These are phyloP conservation scores for Incumbomyces delicatus DNA, from an alignment of 2,329 filamentous ascomycete genomes.

Conservation along the genomic window DNA sequence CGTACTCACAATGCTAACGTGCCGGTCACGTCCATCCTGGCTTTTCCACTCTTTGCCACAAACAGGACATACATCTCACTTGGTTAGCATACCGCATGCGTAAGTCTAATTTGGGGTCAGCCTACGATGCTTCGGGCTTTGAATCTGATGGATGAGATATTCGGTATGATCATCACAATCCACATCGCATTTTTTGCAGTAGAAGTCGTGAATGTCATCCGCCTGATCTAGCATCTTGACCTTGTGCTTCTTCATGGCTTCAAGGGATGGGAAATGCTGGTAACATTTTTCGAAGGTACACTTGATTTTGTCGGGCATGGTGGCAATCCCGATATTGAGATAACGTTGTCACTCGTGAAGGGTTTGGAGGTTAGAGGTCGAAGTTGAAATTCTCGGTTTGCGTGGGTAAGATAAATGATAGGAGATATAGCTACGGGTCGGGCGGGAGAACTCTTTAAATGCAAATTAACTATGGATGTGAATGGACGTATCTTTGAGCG, in stretches of 20 bases:
- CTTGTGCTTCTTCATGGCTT: constrained; percentile 45
- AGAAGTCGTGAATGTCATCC: constrained; percentile 32
- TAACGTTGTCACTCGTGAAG: no score
- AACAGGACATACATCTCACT: constrained; percentile 41
- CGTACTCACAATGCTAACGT: constrained; percentile 40
- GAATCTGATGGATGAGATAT: constrained; percentile 40
- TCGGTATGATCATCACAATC: constrained; percentile 38
- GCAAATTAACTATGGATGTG: no score
- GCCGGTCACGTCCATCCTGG: constrained; percentile 40
- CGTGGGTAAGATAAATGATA: no score
- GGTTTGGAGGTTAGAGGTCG: no score
- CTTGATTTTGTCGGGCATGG: constrained; percentile 10
- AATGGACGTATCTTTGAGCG: no score
- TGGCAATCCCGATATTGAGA: not conserved
- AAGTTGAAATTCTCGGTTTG: no score
- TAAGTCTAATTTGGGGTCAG: not conserved
- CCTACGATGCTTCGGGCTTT: constrained; percentile 34
- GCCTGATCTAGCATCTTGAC: constrained; percentile 22
- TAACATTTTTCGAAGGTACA: constrained; percentile 41
- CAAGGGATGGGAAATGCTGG: constrained; percentile 34
- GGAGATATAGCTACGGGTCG: no score
- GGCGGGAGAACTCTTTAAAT: no score
- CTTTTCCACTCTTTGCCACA: constrained; percentile 49
- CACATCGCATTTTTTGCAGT: constrained; percentile 33
- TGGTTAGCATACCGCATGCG: not conserved